Conservation (phyloP, 2,329 filamentous ascomycete genomes). For the Didymellaceae sp. region DNA sequence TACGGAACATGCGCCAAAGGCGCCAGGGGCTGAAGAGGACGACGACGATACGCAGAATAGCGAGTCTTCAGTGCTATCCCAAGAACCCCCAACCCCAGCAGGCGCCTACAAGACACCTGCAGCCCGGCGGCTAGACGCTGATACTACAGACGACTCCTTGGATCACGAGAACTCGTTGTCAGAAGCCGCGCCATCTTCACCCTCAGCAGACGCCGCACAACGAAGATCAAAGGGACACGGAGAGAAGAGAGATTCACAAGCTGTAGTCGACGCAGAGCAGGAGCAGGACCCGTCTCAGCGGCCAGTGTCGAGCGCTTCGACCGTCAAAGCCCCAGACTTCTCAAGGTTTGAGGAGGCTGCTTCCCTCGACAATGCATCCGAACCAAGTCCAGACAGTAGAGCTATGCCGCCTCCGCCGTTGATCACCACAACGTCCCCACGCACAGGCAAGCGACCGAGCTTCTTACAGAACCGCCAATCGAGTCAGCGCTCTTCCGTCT, state of each 20-base stretch:
- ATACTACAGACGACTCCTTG: conserved; percentile 32
- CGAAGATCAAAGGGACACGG: conserved; percentile 22
- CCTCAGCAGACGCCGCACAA: conserved; percentile 51
- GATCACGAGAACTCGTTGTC: conserved; percentile 38
- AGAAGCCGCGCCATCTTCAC: conserved; percentile 51
- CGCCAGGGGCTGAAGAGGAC: conserved; percentile 11
- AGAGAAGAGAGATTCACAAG: conserved; percentile 1
- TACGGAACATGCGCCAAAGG: conserved; percentile 10
- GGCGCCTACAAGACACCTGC: conserved; percentile 53
- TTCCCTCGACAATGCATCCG: conserved; percentile 38
- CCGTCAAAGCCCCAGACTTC: conserved; percentile 48
- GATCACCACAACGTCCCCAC: conserved; percentile 31
- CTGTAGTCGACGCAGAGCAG: conserved; percentile 15
- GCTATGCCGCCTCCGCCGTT: conserved; percentile 25
- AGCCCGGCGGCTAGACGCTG: conserved; percentile 33
- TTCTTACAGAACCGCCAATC: conserved; percentile 63
- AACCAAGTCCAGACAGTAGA: conserved; percentile 39
- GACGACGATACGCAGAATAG: conserved; percentile 21
- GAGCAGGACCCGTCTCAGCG: conserved; percentile 33
- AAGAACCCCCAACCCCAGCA: conserved; percentile 48
- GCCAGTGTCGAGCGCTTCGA: conserved; percentile 49
- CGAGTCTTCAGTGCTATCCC: conserved; percentile 39
- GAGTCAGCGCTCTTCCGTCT: conserved; percentile 65
- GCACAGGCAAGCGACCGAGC: conserved; percentile 57
- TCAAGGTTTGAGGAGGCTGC: conserved; percentile 37